Conservation (phyloP, 371 early-diverging fungal species). For the Apophysomyces ossiformis region DNA sequence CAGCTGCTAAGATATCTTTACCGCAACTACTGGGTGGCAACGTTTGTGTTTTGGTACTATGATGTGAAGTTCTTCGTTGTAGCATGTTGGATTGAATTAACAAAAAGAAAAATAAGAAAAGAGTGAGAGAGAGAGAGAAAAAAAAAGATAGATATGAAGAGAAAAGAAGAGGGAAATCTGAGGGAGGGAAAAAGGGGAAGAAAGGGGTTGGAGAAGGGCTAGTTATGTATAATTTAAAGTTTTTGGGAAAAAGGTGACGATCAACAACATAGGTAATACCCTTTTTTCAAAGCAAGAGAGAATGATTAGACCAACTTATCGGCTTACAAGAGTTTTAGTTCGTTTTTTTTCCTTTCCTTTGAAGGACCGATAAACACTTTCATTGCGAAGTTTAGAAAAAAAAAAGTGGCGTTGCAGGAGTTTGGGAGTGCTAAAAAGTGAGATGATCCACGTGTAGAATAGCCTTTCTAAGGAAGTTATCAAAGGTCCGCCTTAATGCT, state of each 20-base stretch:
- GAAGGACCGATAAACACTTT: background rate
- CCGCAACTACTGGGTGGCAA: slow-evolving; percentile 4
- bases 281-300: too few species aligned
- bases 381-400: background rate
- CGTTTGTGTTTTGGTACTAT: background rate
- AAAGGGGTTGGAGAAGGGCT: too few species aligned
- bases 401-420: slow-evolving; percentile 7
- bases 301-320: background rate
- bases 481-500: background rate
- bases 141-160: background rate
- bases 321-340: background rate
- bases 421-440: slow-evolving; percentile 4
- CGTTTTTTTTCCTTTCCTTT: background rate
- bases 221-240: background rate
- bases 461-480: background rate
- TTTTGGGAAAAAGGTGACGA: slow-evolving; percentile 2
- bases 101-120: background rate
- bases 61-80: slow-evolving; percentile 8
- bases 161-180: slow-evolving; percentile 2
- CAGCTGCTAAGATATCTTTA: slow-evolving; percentile 3
- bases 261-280: background rate
- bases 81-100: background rate
- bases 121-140: background rate
- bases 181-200: background rate
- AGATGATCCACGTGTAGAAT: background rate